Percentiles rank a stretch among this genome's conserved stretches.
These are phyloP conservation scores for Clarireedia sp. DNA, from an alignment of 2,329 filamentous ascomycete genomes.

Conservation along the genomic window DNA sequence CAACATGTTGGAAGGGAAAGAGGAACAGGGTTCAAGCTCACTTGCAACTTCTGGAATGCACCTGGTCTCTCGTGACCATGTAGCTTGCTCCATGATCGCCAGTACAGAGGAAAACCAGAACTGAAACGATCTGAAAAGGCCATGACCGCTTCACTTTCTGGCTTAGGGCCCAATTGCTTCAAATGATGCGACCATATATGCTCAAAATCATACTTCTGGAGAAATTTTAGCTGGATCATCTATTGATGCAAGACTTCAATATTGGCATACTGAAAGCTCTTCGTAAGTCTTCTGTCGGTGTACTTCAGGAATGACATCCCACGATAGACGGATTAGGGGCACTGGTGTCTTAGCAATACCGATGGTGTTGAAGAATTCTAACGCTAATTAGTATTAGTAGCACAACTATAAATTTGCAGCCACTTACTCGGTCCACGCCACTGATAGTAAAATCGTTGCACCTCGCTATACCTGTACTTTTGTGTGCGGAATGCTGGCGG, in stretches of 20 bases:
- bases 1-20: background rate
- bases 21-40: background rate
- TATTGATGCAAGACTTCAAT: background rate
- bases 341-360: slow-evolving; percentile 1
- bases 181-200: background rate
- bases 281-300: background rate
- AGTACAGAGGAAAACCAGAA: background rate
- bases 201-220: background rate
- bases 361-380: slow-evolving; percentile 1
- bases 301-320: background rate
- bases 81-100: background rate
- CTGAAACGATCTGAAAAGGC: background rate
- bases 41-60: background rate
- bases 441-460: background rate
- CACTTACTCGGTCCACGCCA: background rate
- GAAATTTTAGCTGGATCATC: background rate
- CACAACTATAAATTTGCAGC: background rate
- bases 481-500: background rate
- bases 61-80: background rate
- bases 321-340: background rate
- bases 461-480: background rate
- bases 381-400: background rate
- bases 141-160: background rate
- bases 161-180: background rate
- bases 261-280: background rate